Evolutionary conservation across 495 filamentous ascomycete genomes (phyloP), one percentile per base, ranked within the genome.

Genomic region (Platismatia glauca): DNA sequence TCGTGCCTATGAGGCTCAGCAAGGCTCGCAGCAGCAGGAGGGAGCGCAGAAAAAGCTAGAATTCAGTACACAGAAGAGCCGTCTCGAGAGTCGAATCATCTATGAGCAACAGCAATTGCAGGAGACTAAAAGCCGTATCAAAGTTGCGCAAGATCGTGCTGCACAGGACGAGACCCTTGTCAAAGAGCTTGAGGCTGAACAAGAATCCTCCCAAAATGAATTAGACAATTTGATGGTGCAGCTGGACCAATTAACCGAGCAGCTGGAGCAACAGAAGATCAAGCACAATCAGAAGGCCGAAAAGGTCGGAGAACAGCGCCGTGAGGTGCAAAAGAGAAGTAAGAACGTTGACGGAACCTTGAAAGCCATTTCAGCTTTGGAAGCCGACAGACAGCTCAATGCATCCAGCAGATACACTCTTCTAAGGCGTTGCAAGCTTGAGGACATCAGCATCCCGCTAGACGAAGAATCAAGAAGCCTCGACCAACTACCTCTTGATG

Each of bases 21-120:
- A 97, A 71, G 94, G 94, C 39, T 89, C 86, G 18, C 71, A 93
- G 56, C 91, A 97, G 68, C 88, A 95, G 72, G 91, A 97, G 68
- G 87, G 85, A 44, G 84, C 87, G 4, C 85, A 91, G 72, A 94
- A 91, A 75, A 89, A 88, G 61, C 83, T 90, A 29, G 87, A 90
- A 63, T 97, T 95, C 68, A 87, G 83, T 33, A 84, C 85, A 18
- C 94, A 97, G 71, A 93, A 86, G 74, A 86, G 85, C 64, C 83
- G 82, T 55, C 81, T 99, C 41, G 81, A 93, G 69, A 91, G 85
- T 69, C 86, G 86, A 66, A 77, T 96, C 50, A 84, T 77, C 59
- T 96, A 91, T 73, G 89, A 95, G 73, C 82, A 79, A 31, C 83
- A 86, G 62, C 82, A 88, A 38, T 78, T 91, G 16, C 78, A 82